These are phyloP conservation scores for Cicer pinnatifidum DNA, from an alignment of 306 rosid species.

Conservation along the genomic window DNA sequence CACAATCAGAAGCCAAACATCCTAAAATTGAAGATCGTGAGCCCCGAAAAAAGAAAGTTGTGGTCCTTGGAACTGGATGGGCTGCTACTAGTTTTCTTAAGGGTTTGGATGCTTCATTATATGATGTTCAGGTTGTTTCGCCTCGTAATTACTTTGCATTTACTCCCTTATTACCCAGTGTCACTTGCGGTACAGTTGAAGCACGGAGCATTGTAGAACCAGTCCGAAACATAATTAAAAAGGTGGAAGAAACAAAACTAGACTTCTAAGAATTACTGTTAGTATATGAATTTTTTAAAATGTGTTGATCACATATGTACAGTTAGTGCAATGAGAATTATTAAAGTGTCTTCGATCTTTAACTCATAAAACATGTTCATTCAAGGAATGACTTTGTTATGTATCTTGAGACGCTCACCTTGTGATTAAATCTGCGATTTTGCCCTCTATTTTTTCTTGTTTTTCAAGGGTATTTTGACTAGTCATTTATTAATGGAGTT, in stretches of 20 bases:
- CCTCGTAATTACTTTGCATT: constrained; percentile 93
- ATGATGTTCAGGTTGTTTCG: constrained; percentile 85
- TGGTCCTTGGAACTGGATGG: constrained; percentile 99
- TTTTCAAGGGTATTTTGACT: constrained; percentile 15
- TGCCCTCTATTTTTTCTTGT: background rate
- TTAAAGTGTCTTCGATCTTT: constrained; percentile 11
- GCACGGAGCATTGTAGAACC: constrained; percentile 97
- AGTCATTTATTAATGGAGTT: constrained; percentile 12
- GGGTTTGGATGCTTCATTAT: constrained; percentile 75
- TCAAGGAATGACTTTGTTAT: constrained; percentile 34
- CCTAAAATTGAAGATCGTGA: constrained; percentile 46
- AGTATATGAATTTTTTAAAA: background rate
- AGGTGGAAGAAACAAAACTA: constrained; percentile 55
- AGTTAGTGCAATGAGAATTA: constrained; percentile 19
- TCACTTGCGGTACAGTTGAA: constrained; percentile 96
- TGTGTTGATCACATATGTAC: constrained; percentile 30
- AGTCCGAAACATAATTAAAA: constrained; percentile 77
- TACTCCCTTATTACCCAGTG: constrained; percentile 93
- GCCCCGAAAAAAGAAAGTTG: constrained; percentile 65
- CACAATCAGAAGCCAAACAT: constrained; percentile 52
- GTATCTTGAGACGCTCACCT: constrained; percentile 16
- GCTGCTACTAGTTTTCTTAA: constrained; percentile 93
- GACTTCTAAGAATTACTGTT: constrained; percentile 10
- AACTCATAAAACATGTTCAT: constrained; percentile 18
- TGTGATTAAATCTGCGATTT: constrained; percentile 30